Base-by-base conservation (phyloP, 129 eudicot genomes). In the Centrapalus pauciflorus region DNA sequence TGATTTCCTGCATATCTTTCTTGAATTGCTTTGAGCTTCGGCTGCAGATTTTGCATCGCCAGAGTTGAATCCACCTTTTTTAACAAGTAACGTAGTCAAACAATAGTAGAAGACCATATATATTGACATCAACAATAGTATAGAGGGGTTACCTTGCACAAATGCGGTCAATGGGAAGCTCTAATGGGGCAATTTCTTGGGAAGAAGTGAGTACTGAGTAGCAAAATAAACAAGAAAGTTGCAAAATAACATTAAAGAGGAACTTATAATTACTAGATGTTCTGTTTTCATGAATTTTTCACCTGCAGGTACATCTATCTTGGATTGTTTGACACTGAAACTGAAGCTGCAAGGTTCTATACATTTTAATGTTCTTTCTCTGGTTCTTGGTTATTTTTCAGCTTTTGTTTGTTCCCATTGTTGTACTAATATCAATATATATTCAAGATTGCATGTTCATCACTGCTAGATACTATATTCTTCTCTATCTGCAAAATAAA, bases 1-100 rank as follows among this genome's bases (percentile, higher is more conserved):
- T 94, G 99, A 79, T 94, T 89, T 84, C 99, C 99, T 56, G 87
- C 87, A 86, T 89, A 94, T 89, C 95, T 86, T 80, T 86, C 88
- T 75, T 94, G 99, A 55, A 94, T 94, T 52, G 2, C 21, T 9
- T 9, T 3, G 32, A 8, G 20, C 33, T 80, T 85, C 71, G 87
- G 99, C 76, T 89, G 21, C 96, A 85, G 59, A 61, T 86, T 66
- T 90, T 89, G 64, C 95, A 95, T 60, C 95, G 96, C 35, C 95
- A 89, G 81, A 89, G 96, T 81, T 41, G 96, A 87, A 16, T 89
- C 85, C 74, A 75, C 93, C 99, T 94, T 61, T n/a, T 66, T 52
- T 61, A 23, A 28, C 23, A 60, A 28, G 73, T 27, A 9, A 75
- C 67, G 61, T 38, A 34, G 43, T 66, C 57, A 73, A 49, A 45